Conservation (phyloP, 73 alveolate genomes). For the Uronychia setigera region DNA sequence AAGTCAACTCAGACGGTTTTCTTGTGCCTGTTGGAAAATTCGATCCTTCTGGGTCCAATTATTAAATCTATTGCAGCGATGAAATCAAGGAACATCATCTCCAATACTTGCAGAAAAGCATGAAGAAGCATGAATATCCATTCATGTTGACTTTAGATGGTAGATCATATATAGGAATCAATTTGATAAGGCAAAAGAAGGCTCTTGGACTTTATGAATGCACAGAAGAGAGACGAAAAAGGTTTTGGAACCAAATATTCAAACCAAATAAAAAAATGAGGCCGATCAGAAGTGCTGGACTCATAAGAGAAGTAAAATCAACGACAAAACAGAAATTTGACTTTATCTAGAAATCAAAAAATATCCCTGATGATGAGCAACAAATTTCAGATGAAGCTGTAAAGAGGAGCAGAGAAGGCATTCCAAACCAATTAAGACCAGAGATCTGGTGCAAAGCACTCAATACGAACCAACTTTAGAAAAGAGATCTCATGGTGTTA, state of each 20-base stretch:
- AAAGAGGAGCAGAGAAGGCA: slow-evolving; percentile 2
- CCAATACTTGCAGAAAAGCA: not conserved
- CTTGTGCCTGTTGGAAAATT: not conserved
- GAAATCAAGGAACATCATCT: not conserved
- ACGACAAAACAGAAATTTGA: not conserved
- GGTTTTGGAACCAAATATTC: not conserved
- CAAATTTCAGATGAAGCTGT: no score
- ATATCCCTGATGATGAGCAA: no score
- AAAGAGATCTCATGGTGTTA: not conserved
- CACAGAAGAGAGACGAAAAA: not conserved
- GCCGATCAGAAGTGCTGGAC: not conserved
- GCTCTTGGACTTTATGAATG: not conserved
- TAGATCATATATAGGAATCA: not conserved
- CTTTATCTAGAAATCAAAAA: not conserved
- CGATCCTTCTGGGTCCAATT: not conserved
- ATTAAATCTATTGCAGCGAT: not conserved
- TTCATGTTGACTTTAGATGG: not conserved
- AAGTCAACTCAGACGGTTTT: not conserved
- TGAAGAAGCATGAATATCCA: not conserved
- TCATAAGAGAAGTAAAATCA: not conserved
- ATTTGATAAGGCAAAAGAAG: not conserved
- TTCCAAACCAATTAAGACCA: not conserved
- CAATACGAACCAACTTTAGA: not conserved
- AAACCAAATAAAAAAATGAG: no score
- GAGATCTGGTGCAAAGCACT: not conserved